Conservation (phyloP, 2,329 filamentous ascomycete genomes). For the Microdochium nivale region DNA sequence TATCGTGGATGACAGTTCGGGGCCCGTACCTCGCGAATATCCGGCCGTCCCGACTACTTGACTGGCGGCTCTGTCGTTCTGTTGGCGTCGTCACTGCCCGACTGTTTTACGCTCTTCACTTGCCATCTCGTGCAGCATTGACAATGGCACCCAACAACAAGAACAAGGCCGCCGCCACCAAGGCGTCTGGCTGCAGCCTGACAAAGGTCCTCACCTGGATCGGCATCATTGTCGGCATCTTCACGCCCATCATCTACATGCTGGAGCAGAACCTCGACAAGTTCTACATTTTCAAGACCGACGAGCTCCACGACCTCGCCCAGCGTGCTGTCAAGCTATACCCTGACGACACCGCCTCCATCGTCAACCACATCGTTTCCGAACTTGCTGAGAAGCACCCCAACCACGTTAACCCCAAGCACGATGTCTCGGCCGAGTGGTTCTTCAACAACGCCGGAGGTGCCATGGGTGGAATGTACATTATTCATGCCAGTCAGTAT, state of each 20-base stretch:
- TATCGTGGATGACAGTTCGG: neutral
- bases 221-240: slow-evolving; percentile 43
- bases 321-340: slow-evolving; percentile 57
- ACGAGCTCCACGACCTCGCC: slow-evolving; percentile 60
- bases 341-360: slow-evolving; percentile 64
- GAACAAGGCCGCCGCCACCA: neutral
- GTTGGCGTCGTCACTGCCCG: neutral
- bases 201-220: slow-evolving; percentile 36
- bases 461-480: slow-evolving; percentile 87
- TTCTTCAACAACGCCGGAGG: slow-evolving; percentile 88
- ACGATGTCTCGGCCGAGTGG: slow-evolving; percentile 59
- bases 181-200: slow-evolving; percentile 11
- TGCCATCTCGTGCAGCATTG: neutral
- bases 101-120: neutral
- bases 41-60: neutral
- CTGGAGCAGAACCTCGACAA: slow-evolving; percentile 49
- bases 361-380: slow-evolving; percentile 61
- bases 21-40: neutral
- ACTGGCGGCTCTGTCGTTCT: neutral
- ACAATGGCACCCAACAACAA: slow-evolving; percentile 9
- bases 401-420: slow-evolving; percentile 52
- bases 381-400: slow-evolving; percentile 51
- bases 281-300: slow-evolving; percentile 69
- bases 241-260: slow-evolving; percentile 44
- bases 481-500: slow-evolving; percentile 71